phyloP scores from a whole-genome alignment of 169 alveolate genomes.

The Miamiensis avidus region DNA sequence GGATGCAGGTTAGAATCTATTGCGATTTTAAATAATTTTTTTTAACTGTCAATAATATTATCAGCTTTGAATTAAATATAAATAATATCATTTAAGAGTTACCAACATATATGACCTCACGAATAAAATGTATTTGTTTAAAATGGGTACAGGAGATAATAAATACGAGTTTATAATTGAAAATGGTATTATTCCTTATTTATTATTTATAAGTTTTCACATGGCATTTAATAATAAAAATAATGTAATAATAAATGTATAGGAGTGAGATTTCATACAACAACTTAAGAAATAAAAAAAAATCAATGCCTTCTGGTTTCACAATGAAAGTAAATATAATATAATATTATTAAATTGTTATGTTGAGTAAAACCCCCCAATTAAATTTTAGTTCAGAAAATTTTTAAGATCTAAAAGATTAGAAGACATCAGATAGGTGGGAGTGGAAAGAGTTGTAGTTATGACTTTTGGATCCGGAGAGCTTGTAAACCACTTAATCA shows the following conservation, averaged over 20 bases:
- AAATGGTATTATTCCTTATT: constrained; percentile 12
- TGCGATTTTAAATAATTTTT: not conserved
- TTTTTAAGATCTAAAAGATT: constrained; percentile 77
- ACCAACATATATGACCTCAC: constrained; percentile 81
- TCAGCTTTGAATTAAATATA: not conserved
- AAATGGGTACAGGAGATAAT: constrained; percentile 52
- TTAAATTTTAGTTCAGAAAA: constrained; percentile 57
- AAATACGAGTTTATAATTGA: constrained; percentile 59
- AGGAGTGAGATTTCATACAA: constrained; percentile 82
- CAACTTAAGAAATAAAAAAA: constrained; percentile 69
- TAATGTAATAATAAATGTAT: constrained; percentile 42
- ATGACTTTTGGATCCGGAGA: constrained; percentile 93
- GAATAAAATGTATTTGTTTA: constrained; percentile 66
- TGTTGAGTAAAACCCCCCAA: no score
- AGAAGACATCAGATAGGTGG: constrained; percentile 79
- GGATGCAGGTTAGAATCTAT: constrained; percentile 42
- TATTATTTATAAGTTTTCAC: not conserved
- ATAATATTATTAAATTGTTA: not conserved
- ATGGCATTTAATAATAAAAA: not conserved
- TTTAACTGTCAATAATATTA: not conserved
- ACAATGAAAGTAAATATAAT: constrained; percentile 53
- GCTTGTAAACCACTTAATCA: constrained; percentile 86
- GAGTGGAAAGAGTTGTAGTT: constrained; percentile 92
- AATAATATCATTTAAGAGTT: constrained; percentile 20
- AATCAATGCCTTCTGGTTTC: constrained; percentile 75